Base-by-base conservation (phyloP, 2,329 filamentous ascomycete species). In the Botrytis squamosa region DNA sequence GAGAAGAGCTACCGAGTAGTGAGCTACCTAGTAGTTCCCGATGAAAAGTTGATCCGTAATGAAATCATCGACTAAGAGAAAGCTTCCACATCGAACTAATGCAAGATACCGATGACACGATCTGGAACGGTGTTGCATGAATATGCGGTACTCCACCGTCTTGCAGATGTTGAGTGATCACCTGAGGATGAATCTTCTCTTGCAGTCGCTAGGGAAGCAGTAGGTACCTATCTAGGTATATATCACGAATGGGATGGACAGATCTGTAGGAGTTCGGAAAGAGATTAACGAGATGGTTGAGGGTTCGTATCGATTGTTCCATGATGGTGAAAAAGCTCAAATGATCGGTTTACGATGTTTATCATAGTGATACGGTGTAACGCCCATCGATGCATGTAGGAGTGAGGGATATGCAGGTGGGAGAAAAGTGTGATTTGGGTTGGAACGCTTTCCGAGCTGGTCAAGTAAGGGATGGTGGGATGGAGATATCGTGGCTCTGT, bases 91-190 rank as follows among this genome's bases (percentile, higher is more conserved):
- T 52, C 18, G 14, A 64, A 63, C 69, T 71, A 64, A 71, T 71
- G 69, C 69, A 64, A 64, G 69, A 64, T 64, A 49, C 69, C 69
- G 69, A 42, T 55, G 44, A 40, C 69, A 71, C 60, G 29, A 64
- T 36, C 20, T 64, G 42, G 59, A 59, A 71, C 59, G 40, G 40
- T 62, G 46, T 38, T 52, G 62, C 62, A 65, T 65, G 29, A 44
- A 44, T 25, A 49, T 71, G 60, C 62, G 38, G 59, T 71, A 64
- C 69, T 40, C 57, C 57, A 60, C 49, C 4, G 62, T 71, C 69
- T 63, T 71, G 69, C 69, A 71, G 62, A 71, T 71, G 57, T 42
- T 71, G 69, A 59, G 60, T 25, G 38, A 62, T 71, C 57, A 71
- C 57, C 49, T 62, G 57, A 71, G 69, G 10, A 14, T n/a, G 25